Conservation (phyloP, 495 filamentous ascomycete species). For the Neurospora sp. region DNA sequence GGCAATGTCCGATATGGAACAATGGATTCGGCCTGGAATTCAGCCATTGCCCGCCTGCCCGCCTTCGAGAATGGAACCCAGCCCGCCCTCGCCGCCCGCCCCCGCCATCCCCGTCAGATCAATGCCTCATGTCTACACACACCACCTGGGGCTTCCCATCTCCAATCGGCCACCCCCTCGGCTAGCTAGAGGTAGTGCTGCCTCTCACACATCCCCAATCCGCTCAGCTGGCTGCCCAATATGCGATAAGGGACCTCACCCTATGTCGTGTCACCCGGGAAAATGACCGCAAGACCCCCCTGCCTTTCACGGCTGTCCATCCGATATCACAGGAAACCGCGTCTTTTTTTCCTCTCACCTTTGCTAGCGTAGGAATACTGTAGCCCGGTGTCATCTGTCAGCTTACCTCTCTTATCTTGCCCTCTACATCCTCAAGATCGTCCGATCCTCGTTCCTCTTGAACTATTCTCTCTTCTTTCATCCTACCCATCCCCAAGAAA, state of each 20-base stretch:
- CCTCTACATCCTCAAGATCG: background rate
- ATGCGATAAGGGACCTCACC: background rate
- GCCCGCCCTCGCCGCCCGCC: background rate
- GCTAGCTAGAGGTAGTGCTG: background rate
- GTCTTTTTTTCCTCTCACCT: background rate
- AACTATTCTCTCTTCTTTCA: background rate
- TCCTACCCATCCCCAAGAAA: background rate
- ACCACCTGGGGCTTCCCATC: background rate
- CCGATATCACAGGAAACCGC: background rate
- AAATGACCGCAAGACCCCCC: background rate
- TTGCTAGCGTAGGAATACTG: background rate
- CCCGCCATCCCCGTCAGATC: background rate
- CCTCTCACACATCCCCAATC: background rate
- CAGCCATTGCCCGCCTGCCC: background rate
- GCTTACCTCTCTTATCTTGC: background rate
- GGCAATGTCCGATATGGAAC: background rate
- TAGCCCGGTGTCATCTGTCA: background rate
- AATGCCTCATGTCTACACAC: background rate
- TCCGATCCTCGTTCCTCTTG: background rate
- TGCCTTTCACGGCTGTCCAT: background rate
- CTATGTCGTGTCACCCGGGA: background rate
- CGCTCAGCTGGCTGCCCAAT: background rate
- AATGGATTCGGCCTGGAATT: background rate
- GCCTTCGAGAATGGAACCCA: background rate
- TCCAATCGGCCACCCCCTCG: background rate